These are phyloP conservation scores for Setomelanomma holmii DNA, from an alignment of 2,329 filamentous ascomycete genomes.

Conservation along the genomic window DNA sequence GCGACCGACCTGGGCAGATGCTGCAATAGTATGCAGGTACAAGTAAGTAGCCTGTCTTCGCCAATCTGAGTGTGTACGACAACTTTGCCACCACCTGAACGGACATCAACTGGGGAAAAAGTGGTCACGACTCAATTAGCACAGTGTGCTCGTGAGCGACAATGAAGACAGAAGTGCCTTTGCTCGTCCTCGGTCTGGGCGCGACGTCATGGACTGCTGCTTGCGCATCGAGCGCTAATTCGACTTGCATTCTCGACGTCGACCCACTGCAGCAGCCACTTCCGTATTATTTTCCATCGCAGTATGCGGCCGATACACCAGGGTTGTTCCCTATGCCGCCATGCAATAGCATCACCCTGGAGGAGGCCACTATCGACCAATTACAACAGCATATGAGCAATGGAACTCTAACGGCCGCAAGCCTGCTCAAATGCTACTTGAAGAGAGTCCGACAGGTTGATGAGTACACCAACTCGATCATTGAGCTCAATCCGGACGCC, in stretches of 20 bases:
- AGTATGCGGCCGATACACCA: conserved; percentile 30
- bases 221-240: conserved; percentile 12
- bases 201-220: conserved; percentile 7
- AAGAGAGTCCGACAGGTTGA: conserved; percentile 67
- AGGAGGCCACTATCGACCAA: conserved; percentile 74
- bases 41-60: background rate
- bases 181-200: background rate
- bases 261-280: conserved; percentile 36
- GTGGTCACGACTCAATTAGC: too few species aligned
- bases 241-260: conserved; percentile 19
- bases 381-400: conserved; percentile 66
- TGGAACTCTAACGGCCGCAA: conserved; percentile 38
- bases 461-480: conserved; percentile 67
- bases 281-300: conserved; percentile 46
- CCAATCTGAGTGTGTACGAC: background rate
- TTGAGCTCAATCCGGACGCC: conserved; percentile 73
- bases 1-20: background rate
- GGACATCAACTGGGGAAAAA: too few species aligned
- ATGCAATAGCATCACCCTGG: conserved; percentile 67
- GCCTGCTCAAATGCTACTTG: conserved; percentile 53
- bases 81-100: background rate
- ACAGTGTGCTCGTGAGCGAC: background rate
- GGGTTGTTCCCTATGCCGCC: conserved; percentile 66
- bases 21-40: background rate
- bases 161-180: background rate